phyloP scores from a whole-genome alignment of 2,329 filamentous ascomycete species.

The Penicillium sp. region DNA sequence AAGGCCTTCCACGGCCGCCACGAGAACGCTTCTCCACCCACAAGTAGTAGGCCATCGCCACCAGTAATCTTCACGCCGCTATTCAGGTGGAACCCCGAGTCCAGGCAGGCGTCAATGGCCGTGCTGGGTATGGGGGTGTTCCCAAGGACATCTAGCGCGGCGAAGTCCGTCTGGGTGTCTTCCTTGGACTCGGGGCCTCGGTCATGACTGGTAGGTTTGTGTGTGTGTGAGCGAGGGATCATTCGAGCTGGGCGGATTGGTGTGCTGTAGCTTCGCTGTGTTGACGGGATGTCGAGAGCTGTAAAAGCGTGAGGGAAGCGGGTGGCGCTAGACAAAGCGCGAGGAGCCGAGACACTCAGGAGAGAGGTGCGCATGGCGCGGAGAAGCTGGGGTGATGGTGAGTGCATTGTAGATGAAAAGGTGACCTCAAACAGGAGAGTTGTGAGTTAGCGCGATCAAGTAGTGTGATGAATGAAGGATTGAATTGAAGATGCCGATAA shows the following conservation, averaged over 20 bases:
- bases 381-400: slow-evolving; percentile 46
- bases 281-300: slow-evolving; percentile 9
- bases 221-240: slow-evolving; percentile 34
- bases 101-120: slow-evolving; percentile 76
- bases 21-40: slow-evolving; percentile 82
- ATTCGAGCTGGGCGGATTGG: slow-evolving; percentile 32
- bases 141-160: slow-evolving; percentile 74
- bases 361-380: slow-evolving; percentile 44
- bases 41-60: slow-evolving; percentile 72
- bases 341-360: slow-evolving; percentile 10
- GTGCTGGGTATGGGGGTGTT: slow-evolving; percentile 76
- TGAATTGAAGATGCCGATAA: slow-evolving; percentile 1
- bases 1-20: slow-evolving; percentile 77
- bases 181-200: slow-evolving; percentile 63
- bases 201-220: slow-evolving; percentile 51
- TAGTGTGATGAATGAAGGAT: neutral
- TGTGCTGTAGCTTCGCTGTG: slow-evolving; percentile 29
- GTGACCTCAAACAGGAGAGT: neutral
- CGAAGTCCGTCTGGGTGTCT: slow-evolving; percentile 71
- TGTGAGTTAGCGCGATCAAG: neutral
- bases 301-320: slow-evolving; percentile 13
- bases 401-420: slow-evolving; percentile 32
- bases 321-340: slow-evolving; percentile 16
- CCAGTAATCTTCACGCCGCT: slow-evolving; percentile 72
- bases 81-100: slow-evolving; percentile 83